Conservation (phyloP, 129 eudicot species). For the Heracleum sosnowskyi region DNA sequence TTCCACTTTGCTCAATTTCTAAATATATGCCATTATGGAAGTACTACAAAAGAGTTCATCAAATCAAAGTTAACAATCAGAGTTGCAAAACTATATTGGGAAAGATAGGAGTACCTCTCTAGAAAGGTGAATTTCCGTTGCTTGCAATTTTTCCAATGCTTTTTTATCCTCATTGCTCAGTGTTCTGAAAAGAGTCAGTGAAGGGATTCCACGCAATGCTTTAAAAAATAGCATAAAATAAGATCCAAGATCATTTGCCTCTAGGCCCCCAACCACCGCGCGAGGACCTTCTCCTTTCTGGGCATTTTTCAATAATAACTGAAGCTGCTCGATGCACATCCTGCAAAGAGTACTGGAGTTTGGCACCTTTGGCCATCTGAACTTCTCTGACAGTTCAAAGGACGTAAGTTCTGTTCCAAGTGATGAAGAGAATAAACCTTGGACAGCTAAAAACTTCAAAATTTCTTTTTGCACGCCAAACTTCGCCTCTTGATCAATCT, state of each 20-base stretch:
- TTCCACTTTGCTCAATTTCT: background rate
- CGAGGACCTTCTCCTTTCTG: constrained; percentile 69
- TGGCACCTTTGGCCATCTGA: constrained; percentile 86
- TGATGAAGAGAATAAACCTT: constrained; percentile 85
- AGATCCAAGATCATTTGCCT: constrained; percentile 82
- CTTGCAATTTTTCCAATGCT: constrained; percentile 72
- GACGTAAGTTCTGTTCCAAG: constrained; percentile 98
- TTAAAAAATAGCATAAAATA: constrained; percentile 75
- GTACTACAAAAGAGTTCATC: background rate
- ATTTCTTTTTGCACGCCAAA: constrained; percentile 77
- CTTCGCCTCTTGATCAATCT: constrained; percentile 62
- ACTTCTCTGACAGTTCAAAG: constrained; percentile 76
- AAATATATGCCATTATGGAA: background rate
- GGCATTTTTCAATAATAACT: constrained; percentile 59
- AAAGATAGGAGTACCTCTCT: constrained; percentile 48
- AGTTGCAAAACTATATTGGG: background rate
- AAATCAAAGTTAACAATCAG: background rate
- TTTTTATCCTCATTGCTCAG: constrained; percentile 65
- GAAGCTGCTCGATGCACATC: constrained; percentile 87
- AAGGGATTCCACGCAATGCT: constrained; percentile 67
- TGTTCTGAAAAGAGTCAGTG: constrained; percentile 70
- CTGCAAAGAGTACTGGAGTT: constrained; percentile 68
- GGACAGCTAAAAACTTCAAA: constrained; percentile 88
- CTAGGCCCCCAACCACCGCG: constrained; percentile 43
- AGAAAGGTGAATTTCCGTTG: constrained; percentile 62